phyloP scores from a whole-genome alignment of 1,139 yeast genomes.

The Geotrichum macrosporum region DNA sequence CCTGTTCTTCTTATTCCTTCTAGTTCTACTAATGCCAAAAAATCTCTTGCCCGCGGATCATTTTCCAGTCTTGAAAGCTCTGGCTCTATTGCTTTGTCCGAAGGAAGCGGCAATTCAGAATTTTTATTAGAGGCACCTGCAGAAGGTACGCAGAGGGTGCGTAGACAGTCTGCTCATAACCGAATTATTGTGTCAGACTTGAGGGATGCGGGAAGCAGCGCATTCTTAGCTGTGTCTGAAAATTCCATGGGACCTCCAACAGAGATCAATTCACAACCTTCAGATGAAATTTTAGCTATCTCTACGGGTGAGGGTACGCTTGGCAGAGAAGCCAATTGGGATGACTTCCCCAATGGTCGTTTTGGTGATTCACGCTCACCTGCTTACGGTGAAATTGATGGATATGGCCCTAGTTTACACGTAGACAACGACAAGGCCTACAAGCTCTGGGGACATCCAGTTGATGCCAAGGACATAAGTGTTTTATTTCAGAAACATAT shows the following conservation, averaged over 20 bases:
- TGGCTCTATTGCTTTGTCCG: slow-evolving; percentile 20
- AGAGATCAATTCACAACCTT: slow-evolving; percentile 92
- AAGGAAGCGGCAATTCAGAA: slow-evolving; percentile 23
- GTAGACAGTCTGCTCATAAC: slow-evolving; percentile 87
- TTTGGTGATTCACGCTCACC: slow-evolving; percentile 95
- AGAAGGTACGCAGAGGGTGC: too few species aligned
- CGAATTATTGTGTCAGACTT: too few species aligned
- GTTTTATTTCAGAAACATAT: slow-evolving; percentile 61
- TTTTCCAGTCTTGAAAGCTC: slow-evolving; percentile 38
- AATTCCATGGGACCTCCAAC: slow-evolving; percentile 91
- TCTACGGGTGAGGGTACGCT: too few species aligned
- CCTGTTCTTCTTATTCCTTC: too few species aligned
- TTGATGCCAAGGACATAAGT: slow-evolving; percentile 53
- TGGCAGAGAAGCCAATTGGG: slow-evolving; percentile 89
- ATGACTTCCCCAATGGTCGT: slow-evolving; percentile 91
- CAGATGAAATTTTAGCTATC: too few species aligned
- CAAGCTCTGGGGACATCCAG: slow-evolving; percentile 86
- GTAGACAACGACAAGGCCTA: slow-evolving; percentile 60
- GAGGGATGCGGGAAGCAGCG: too few species aligned
- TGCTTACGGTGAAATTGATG: slow-evolving; percentile 84
- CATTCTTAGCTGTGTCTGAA: slow-evolving; percentile 72
- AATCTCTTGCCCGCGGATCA: slow-evolving; percentile 58
- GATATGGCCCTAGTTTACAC: slow-evolving; percentile 49
- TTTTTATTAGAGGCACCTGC: too few species aligned
- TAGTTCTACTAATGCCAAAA: too few species aligned